Base-by-base conservation (phyloP, 768 basidiomycete species). In the Pulveroboletus ravenelii region DNA sequence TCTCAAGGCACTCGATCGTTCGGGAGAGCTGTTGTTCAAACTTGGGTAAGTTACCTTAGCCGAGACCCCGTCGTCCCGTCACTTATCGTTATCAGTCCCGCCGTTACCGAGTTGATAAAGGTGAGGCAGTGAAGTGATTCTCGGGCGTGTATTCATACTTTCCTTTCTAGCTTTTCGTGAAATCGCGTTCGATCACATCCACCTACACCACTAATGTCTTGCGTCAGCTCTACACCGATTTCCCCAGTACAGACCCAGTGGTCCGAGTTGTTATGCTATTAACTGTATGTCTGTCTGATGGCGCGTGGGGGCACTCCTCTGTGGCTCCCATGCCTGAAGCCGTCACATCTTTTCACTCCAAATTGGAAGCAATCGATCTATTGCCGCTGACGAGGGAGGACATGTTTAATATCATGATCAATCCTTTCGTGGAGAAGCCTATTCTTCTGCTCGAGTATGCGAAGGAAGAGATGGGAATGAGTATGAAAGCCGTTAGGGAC, bases 241-340 rank as follows among this genome's bases (percentile, higher is more conserved):
- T 85, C 62, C 82, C 84, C 18, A 80, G 78, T 38, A 57, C 72
- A 7, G 78, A 87, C 59, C 74, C 76, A 18, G 72, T 72, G 41
- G 84, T 82, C 54, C 83, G 87, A 37, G 74, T 83, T 18, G 85
- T 86, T 47, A 81, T 93, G 68, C 74, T 91, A n/a, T 73, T 89
- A 49, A 78, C 80, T 14, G 72, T 84, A 17, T 87, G 85, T 66
- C 71, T 82, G 31, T 62, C 67, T 41, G 66, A 66, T 50, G 52
- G 51, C 56, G 43, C 55, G 34, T 45, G 59, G 54, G 45, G 50
- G 18, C 65, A 66, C 36, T 67, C 67, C 45, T 64, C 63, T 17
- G 54, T 67, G 12, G 52, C 59, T 47, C 64, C 62, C 17, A 54
- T 67, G 12, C 53, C 61, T 40, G 58, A 59, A 42, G 59, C 54